Evolutionary conservation across 2,329 filamentous ascomycete genomes (phyloP).

Genomic region (Ascochyta pisi): DNA sequence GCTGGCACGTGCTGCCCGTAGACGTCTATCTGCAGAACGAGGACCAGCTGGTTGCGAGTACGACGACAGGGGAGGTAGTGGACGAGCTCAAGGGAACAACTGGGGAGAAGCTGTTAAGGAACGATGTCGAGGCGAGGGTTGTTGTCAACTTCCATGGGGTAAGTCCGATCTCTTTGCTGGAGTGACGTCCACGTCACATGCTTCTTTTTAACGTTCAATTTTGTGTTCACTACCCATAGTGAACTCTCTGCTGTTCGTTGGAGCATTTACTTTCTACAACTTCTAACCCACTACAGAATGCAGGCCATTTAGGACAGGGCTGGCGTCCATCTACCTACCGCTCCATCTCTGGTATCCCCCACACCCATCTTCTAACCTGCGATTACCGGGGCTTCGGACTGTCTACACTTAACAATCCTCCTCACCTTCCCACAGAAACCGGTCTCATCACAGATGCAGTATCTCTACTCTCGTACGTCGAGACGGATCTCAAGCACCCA

Average conservation of each 20-base stretch:
- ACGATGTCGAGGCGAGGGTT: slow-evolving; percentile 59
- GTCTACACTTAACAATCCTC: slow-evolving; percentile 68
- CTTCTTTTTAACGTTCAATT: background rate
- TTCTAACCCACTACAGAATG: slow-evolving; percentile 66
- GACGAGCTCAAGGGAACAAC: slow-evolving; percentile 57
- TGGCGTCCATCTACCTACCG: slow-evolving; percentile 80
- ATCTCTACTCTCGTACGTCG: slow-evolving; percentile 74
- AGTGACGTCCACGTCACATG: background rate
- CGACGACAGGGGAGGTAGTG: slow-evolving; percentile 48
- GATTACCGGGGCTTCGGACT: slow-evolving; percentile 90
- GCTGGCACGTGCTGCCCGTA: slow-evolving; percentile 88
- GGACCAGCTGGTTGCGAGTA: slow-evolving; percentile 55
- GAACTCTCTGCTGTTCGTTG: slow-evolving; percentile 8
- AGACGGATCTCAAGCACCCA: slow-evolving; percentile 68
- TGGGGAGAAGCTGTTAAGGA: slow-evolving; percentile 59
- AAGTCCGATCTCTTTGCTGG: slow-evolving; percentile 38
- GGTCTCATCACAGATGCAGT: slow-evolving; percentile 83
- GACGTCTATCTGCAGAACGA: slow-evolving; percentile 78
- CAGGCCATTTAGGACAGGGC: slow-evolving; percentile 82
- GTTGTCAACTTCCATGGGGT: slow-evolving; percentile 71
- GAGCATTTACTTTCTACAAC: background rate
- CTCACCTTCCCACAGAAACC: slow-evolving; percentile 70
- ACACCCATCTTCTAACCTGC: slow-evolving; percentile 82
- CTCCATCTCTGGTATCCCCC: slow-evolving; percentile 70
- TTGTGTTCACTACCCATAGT: background rate